Evolutionary conservation across 2,329 filamentous ascomycete genomes (phyloP).

Genomic region (Cladosporium sp.): DNA sequence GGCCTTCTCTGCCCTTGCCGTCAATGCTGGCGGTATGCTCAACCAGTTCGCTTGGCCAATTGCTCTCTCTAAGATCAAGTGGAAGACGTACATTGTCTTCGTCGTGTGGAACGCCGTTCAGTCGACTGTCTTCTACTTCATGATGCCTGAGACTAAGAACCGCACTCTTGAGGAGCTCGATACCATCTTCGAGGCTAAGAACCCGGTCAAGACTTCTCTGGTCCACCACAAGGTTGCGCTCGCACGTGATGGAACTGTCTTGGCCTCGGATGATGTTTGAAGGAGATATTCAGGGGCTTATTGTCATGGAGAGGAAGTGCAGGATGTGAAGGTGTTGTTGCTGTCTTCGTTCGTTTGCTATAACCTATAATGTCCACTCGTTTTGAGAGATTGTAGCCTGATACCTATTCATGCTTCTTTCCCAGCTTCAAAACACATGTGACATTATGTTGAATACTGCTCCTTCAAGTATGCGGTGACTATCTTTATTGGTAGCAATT

Average conservation of each 20-base stretch:
- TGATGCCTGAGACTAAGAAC: constrained; percentile 39
- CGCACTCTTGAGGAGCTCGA: constrained; percentile 45
- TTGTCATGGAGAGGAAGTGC: no score
- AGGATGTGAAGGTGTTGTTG: background rate
- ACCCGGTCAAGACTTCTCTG: constrained; percentile 36
- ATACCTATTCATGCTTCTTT: background rate
- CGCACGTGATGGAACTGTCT: constrained; percentile 20
- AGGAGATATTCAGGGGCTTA: background rate
- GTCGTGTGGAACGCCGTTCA: constrained; percentile 32
- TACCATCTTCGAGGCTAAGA: constrained; percentile 38
- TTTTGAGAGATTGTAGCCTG: background rate
- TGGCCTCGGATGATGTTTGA: constrained; percentile 22
- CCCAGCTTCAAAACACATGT: no score
- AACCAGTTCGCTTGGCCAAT: constrained; percentile 32
- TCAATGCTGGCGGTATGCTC: constrained; percentile 42
- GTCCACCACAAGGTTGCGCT: constrained; percentile 23
- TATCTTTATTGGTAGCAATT: no score
- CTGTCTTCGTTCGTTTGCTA: background rate
- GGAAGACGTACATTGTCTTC: constrained; percentile 29
- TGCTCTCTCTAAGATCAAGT: constrained; percentile 23
- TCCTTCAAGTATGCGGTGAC: no score
- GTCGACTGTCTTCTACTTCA: constrained; percentile 30
- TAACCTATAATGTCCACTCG: background rate
- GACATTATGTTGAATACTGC: no score
- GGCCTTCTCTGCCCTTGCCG: constrained; percentile 41